phyloP scores from a whole-genome alignment of 2,329 filamentous ascomycete genomes.

The Hirsutella rhossiliensis region DNA sequence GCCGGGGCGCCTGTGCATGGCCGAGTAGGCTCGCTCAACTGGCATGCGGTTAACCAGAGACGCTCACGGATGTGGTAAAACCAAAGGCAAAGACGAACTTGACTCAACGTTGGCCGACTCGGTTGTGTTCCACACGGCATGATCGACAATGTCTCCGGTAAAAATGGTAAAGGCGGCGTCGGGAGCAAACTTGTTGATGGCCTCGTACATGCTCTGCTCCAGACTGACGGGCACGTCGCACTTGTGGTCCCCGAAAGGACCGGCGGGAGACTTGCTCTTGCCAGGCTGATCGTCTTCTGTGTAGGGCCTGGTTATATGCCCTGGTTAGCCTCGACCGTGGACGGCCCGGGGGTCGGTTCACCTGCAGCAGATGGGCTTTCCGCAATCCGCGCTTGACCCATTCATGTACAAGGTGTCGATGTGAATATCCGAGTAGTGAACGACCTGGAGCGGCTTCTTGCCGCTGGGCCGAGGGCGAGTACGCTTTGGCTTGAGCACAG shows the following conservation, averaged over 20 bases:
- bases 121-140: slow-evolving; percentile 35
- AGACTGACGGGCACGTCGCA: slow-evolving; percentile 39
- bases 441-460: slow-evolving; percentile 35
- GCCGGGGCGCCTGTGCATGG: slow-evolving; percentile 28
- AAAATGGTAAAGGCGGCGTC: slow-evolving; percentile 43
- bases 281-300: slow-evolving; percentile 33
- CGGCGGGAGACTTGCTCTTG: slow-evolving; percentile 34
- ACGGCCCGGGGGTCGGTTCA: slow-evolving; percentile 7
- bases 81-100: slow-evolving; percentile 11
- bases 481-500: slow-evolving; percentile 24
- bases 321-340: slow-evolving; percentile 2
- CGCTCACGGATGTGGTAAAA: background rate
- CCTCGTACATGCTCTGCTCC: slow-evolving; percentile 41
- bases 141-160: slow-evolving; percentile 46
- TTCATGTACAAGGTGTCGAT: slow-evolving; percentile 41
- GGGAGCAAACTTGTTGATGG: slow-evolving; percentile 32
- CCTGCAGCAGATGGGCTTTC: slow-evolving; percentile 48
- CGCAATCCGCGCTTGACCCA: slow-evolving; percentile 41
- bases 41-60: background rate
- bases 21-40: slow-evolving; percentile 32
- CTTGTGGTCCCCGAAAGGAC: slow-evolving; percentile 37
- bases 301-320: slow-evolving; percentile 23
- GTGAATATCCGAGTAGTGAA: slow-evolving; percentile 50
- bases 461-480: slow-evolving; percentile 28
- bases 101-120: slow-evolving; percentile 16